A percentile compares a stretch with the other conserved stretches of the same genome.
phyloP scores from a whole-genome alignment of 2,329 filamentous ascomycete species.

The Colletotrichum caudatum region DNA sequence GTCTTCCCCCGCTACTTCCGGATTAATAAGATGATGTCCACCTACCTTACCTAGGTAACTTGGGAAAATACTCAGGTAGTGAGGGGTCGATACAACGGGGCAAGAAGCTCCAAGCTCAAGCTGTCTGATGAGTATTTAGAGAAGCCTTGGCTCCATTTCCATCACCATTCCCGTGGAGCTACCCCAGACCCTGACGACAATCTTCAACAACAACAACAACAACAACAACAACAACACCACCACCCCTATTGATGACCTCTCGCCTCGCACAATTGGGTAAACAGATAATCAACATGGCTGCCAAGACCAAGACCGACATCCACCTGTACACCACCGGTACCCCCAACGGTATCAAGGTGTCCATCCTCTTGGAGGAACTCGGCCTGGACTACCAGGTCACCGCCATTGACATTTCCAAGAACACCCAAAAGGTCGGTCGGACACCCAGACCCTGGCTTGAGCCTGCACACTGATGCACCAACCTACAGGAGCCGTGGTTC shows the following conservation, averaged over 20 bases:
- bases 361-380: conserved; percentile 87
- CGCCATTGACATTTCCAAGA: conserved; percentile 77
- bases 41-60: not conserved
- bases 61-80: not conserved
- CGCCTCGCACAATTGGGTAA: conserved; percentile 29
- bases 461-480: not conserved
- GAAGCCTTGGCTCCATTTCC: not conserved
- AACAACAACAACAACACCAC: not conserved
- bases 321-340: conserved; percentile 86
- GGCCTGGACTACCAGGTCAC: conserved; percentile 81
- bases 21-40: conserved; percentile 22
- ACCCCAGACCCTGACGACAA: not conserved
- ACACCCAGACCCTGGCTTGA: conserved; percentile 7
- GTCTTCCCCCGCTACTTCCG: not conserved
- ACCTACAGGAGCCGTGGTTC: conserved; percentile 77
- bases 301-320: conserved; percentile 68
- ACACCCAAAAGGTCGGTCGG: conserved; percentile 51
- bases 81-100: conserved; percentile 26
- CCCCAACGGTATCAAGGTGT: conserved; percentile 91
- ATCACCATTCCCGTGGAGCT: not conserved
- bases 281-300: conserved; percentile 55
- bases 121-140: conserved; percentile 30
- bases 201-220: not conserved
- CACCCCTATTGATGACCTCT: conserved; percentile 28
- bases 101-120: not conserved